phyloP scores from a whole-genome alignment of 345 rosid genomes.

The Fremontodendron californicum region DNA sequence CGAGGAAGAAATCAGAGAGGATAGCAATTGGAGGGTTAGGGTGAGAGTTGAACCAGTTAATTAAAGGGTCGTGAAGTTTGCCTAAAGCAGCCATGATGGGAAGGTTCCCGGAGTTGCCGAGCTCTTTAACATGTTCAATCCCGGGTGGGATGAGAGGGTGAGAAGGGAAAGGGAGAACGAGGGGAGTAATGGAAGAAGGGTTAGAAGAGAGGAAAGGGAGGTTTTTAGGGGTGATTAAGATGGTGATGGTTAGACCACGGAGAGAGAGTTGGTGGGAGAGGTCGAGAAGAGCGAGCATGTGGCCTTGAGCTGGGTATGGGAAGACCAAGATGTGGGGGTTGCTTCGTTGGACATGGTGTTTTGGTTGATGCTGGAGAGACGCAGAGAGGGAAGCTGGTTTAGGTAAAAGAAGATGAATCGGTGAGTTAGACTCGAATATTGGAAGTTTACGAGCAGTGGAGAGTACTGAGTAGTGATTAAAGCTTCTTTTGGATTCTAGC shows the following conservation, averaged over 20 bases:
- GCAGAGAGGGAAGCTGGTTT: neutral
- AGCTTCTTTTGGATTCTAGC: no score
- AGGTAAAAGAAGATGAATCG: neutral
- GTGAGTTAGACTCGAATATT: neutral
- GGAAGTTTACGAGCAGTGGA: no score
- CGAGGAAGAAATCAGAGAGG: conserved; percentile 70
- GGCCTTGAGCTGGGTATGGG: conserved; percentile 77
- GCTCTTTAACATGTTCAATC: conserved; percentile 51
- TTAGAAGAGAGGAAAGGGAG: conserved; percentile 36
- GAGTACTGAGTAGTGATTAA: no score
- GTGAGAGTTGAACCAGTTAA: conserved; percentile 56
- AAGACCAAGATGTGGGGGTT: conserved; percentile 48
- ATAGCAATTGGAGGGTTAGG: conserved; percentile 51
- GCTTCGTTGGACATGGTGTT: neutral
- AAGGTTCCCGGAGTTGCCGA: conserved; percentile 43
- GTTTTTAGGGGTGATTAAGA: conserved; percentile 53
- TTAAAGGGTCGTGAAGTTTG: conserved; percentile 42
- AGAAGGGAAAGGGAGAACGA: conserved; percentile 43
- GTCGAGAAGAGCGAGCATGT: conserved; percentile 50
- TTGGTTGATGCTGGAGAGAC: neutral
- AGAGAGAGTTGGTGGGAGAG: conserved; percentile 49
- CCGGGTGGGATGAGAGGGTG: conserved; percentile 54
- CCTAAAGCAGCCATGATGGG: conserved; percentile 41
- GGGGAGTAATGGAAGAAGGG: conserved; percentile 22
- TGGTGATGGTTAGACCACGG: conserved; percentile 35